A percentile compares a stretch with the other conserved stretches of the same genome.
phyloP scores from a whole-genome alignment of 2,329 filamentous ascomycete genomes.

The Massarina eburnea region DNA sequence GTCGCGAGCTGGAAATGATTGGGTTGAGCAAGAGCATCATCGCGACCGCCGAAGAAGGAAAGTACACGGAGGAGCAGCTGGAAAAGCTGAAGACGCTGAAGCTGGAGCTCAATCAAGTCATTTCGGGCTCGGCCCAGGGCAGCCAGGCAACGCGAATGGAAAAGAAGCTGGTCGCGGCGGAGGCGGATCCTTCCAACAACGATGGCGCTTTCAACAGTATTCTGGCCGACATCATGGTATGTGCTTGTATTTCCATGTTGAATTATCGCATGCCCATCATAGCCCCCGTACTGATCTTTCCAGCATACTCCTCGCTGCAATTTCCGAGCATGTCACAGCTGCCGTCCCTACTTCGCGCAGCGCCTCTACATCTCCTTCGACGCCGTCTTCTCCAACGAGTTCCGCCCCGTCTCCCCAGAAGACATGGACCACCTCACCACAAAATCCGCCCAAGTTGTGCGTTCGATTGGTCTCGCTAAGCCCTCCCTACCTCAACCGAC shows the following conservation, averaged over 20 bases:
- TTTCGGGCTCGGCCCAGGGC: constrained; percentile 23
- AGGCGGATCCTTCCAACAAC: constrained; percentile 14
- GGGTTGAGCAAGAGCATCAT: constrained; percentile 40
- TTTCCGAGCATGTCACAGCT: constrained; percentile 53
- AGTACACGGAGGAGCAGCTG: constrained; percentile 37
- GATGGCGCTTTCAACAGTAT: constrained; percentile 24
- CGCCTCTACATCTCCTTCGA: constrained; percentile 50
- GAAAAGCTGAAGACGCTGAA: constrained; percentile 35
- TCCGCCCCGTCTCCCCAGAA: constrained; percentile 33
- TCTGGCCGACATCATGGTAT: constrained; percentile 15
- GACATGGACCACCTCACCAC: constrained; percentile 38
- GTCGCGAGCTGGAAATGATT: constrained; percentile 28
- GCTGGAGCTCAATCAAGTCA: constrained; percentile 29
- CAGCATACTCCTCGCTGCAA: constrained; percentile 35
- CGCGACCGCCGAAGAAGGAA: constrained; percentile 32
- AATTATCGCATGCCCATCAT: not conserved
- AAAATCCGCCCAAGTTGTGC: constrained; percentile 38
- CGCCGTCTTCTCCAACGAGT: constrained; percentile 42
- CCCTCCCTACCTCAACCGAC: constrained; percentile 13
- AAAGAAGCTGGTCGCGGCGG: constrained; percentile 16
- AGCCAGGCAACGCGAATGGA: constrained; percentile 19
- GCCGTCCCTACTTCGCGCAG: constrained; percentile 53
- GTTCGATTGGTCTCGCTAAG: constrained; percentile 32
- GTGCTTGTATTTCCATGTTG: too few species aligned
- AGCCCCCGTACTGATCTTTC: constrained; percentile 12